Conservation (phyloP, 495 filamentous ascomycete genomes). For the Hyaloscypha variabilis region DNA sequence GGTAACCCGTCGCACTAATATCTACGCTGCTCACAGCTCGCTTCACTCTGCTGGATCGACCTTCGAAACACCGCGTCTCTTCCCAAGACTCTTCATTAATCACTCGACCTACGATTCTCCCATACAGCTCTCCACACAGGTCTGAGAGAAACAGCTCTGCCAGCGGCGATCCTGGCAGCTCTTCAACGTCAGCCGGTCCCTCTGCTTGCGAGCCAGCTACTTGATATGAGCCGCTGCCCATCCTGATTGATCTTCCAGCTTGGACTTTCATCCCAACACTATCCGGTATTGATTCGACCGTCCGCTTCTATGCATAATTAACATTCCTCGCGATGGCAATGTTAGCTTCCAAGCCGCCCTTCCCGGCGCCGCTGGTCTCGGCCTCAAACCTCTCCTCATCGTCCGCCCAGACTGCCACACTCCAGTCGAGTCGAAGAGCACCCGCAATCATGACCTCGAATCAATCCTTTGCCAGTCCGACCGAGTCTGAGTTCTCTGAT, state of each 20-base stretch:
- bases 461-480: constrained; percentile 80
- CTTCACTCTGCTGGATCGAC: background rate
- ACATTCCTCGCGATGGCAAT: constrained; percentile 63
- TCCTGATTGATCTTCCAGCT: background rate
- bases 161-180: background rate
- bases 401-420: constrained; percentile 52
- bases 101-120: background rate
- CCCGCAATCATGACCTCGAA: constrained; percentile 58
- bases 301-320: constrained; percentile 28
- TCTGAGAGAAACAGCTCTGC: background rate
- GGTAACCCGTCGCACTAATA: background rate
- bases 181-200: background rate
- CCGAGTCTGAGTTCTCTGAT: constrained; percentile 95
- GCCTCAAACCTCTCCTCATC: constrained; percentile 55
- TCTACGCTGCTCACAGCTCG: background rate
- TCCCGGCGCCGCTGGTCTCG: constrained; percentile 63
- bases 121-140: background rate
- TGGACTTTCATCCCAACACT: constrained; percentile 13
- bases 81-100: background rate
- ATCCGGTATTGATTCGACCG: background rate
- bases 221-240: background rate
- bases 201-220: background rate
- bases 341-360: constrained; percentile 84
- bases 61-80: background rate
- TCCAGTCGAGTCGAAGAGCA: constrained; percentile 55